Percentiles rank a stretch among this genome's conserved stretches.
Conservation (phyloP, 169 alveolate genomes). For the Plasmodium adleri region DNA sequence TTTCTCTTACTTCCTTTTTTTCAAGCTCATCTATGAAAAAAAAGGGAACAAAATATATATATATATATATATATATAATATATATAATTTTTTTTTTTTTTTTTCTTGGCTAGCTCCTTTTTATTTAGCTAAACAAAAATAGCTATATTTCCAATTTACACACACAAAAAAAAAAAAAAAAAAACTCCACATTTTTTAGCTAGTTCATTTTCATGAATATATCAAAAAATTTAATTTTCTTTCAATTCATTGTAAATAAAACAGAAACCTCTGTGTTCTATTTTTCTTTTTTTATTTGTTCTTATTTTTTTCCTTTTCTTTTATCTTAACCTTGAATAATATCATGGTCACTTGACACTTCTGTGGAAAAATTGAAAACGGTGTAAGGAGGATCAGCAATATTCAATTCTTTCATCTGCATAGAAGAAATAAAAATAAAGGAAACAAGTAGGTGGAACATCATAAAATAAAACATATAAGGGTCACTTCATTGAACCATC, state of each 20-base stretch:
- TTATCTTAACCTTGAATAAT: slow-evolving; percentile 46
- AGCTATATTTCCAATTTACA: too few relatives aligned
- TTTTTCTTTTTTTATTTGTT: slow-evolving; percentile 1
- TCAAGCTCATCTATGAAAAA: slow-evolving; percentile 21
- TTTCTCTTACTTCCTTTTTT: slow-evolving; percentile 30
- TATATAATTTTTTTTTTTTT: too few relatives aligned
- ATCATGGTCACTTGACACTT: slow-evolving; percentile 24
- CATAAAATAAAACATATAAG: not conserved
- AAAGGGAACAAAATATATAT: not conserved
- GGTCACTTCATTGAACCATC: not conserved
- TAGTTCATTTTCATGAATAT: too few relatives aligned
- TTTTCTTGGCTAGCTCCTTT: too few relatives aligned
- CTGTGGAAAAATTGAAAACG: slow-evolving; percentile 65
- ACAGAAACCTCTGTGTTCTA: not conserved
- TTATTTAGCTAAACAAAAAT: too few relatives aligned
- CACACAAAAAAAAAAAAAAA: too few relatives aligned
- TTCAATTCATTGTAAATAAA: too few relatives aligned
- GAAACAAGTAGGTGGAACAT: not conserved
- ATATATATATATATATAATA: too few relatives aligned
- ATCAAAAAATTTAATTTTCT: too few relatives aligned
- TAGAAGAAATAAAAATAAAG: not conserved
- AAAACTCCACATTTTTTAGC: too few relatives aligned
- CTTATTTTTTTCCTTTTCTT: slow-evolving; percentile 1
- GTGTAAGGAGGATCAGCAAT: slow-evolving; percentile 60
- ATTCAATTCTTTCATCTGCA: slow-evolving; percentile 19